Conservation (phyloP, 2,329 filamentous ascomycete genomes). For the Ascochyta koolunga region DNA sequence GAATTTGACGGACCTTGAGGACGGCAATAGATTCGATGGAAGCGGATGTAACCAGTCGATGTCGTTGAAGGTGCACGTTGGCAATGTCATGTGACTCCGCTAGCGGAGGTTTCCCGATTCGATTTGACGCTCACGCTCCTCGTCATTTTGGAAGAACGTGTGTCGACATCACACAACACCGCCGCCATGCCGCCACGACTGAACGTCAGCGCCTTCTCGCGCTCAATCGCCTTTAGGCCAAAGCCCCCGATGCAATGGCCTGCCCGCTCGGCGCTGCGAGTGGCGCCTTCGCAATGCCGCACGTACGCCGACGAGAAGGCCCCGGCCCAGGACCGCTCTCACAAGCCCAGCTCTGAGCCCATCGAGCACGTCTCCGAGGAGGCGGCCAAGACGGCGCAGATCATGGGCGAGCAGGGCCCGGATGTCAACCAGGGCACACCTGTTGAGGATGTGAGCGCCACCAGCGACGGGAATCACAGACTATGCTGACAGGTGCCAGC, state of each 20-base stretch:
- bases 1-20: no score
- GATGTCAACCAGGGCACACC: constrained; percentile 70
- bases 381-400: constrained; percentile 64
- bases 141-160: constrained; percentile 27
- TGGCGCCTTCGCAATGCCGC: constrained; percentile 37
- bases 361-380: constrained; percentile 70
- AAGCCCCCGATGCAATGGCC: constrained; percentile 39
- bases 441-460: constrained; percentile 63
- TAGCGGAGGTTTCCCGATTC: constrained; percentile 4
- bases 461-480: background rate
- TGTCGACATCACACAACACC: constrained; percentile 22
- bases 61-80: no score
- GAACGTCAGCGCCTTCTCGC: constrained; percentile 37
- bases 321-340: constrained; percentile 39
- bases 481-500: constrained; percentile 50
- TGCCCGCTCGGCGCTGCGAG: constrained; percentile 26
- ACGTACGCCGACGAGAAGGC: constrained; percentile 40
- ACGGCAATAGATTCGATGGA: no score
- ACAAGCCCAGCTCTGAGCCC: constrained; percentile 40
- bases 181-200: constrained; percentile 48
- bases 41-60: no score
- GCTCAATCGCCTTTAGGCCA: constrained; percentile 42
- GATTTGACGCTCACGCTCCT: constrained; percentile 9
- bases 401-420: constrained; percentile 63
- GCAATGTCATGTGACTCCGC: background rate